Evolutionary conservation across 2,329 filamentous ascomycete genomes (phyloP), one percentile per base, ranked within the genome.

Genomic region (Ceratocystis colombiana): DNA sequence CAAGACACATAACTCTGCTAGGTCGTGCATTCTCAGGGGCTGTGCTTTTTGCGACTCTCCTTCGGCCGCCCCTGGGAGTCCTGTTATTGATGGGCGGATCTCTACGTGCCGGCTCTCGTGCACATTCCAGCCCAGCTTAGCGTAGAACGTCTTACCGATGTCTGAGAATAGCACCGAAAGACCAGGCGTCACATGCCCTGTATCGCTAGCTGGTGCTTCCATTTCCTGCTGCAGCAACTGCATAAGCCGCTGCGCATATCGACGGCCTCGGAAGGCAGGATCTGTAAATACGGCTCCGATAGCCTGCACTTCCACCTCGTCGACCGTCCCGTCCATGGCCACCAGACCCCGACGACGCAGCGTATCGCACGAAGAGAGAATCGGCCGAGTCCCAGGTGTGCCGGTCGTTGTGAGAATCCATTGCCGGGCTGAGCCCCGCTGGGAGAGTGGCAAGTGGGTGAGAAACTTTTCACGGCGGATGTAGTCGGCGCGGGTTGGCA

Each of bases 91-190:
- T 0, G 82, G 78, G 12, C 78, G 76, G 66, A 95, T 82, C 41
- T 82, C 79, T 55, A 95, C 79, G 73, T 96, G 91, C 0, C 82
- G 79, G 67, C 89, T 93, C 22, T 82, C 79, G 71, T 88, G 92
- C 0, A 85, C 80, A 62, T 84, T 80, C 92, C 92, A 96, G 59
- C 90, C 90, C 69, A 84, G 80, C 41, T 79, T 80, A 2, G 87
- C 83, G 76, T 96, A 96, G 75, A 91, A 96, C 48, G 78, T 77
- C 78, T 90, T 88, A 22, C 92, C 90, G 69, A 95, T 91, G 71
- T 95, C 90, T 7, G 90, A 96, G 75, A 86, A 96, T 7, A 96
- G 79, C 6, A 95, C 82, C 0, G 89, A 92, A 74, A 93, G 94
- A 15, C 75, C 69, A 73, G 79, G 73, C 63, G 77, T 75, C 30